A percentile compares a stretch with the other conserved stretches of the same genome.
Evolutionary conservation across 1,284 basidiomycete species (phyloP).

Genomic region (Naganishia liquefaciens): DNA sequence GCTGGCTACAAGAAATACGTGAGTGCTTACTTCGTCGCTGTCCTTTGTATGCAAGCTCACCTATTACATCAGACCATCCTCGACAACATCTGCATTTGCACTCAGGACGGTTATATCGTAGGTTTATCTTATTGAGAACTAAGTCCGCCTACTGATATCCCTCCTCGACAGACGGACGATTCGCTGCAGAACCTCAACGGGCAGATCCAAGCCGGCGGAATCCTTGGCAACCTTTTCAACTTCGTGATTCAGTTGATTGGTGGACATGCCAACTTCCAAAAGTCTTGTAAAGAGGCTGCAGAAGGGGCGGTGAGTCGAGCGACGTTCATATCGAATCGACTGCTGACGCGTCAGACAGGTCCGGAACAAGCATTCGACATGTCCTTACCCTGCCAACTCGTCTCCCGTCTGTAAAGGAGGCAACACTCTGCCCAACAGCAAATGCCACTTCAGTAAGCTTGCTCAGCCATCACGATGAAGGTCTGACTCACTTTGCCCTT

Average conservation of each 20-base stretch:
- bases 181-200: conserved; percentile 4
- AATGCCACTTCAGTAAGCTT: conserved; percentile 17
- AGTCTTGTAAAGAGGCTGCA: not conserved
- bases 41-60: not conserved
- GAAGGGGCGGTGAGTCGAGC: not conserved
- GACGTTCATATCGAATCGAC: not conserved
- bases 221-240: not conserved
- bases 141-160: not conserved
- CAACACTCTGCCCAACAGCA: not conserved
- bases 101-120: conserved; percentile 11
- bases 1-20: conserved; percentile 2
- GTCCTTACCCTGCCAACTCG: conserved; percentile 15
- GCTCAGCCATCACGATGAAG: too few relatives aligned
- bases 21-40: not conserved
- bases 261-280: not conserved
- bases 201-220: not conserved
- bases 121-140: not conserved
- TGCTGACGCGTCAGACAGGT: conserved; percentile 4
- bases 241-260: not conserved
- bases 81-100: conserved; percentile 19
- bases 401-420: conserved; percentile 1
- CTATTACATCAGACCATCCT: conserved; percentile 8
- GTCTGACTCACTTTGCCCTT: too few relatives aligned
- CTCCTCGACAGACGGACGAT: conserved; percentile 6
- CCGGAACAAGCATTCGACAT: not conserved